phyloP scores from a whole-genome alignment of 1,139 yeast species.

The Saccharomycopsis phalli region DNA sequence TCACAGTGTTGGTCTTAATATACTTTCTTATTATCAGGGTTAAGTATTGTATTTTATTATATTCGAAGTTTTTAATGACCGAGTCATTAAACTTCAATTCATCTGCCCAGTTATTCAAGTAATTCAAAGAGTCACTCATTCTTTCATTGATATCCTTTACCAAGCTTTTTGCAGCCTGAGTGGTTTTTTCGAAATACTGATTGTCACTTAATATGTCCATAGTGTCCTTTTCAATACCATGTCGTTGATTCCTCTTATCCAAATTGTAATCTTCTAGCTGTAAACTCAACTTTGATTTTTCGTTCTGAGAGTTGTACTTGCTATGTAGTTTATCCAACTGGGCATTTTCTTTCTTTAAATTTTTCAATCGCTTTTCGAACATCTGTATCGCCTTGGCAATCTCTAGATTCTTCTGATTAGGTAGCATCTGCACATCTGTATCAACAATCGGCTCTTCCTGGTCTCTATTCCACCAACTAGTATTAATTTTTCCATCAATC shows the following conservation, averaged over 20 bases:
- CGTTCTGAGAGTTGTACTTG: slow-evolving; percentile 1
- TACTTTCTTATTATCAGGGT: slow-evolving; percentile 10
- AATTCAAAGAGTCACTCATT: slow-evolving; percentile 1
- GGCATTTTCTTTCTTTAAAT: slow-evolving; percentile 38
- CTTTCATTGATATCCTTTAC: slow-evolving; percentile 1
- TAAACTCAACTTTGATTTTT: background rate
- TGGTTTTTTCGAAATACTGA: background rate
- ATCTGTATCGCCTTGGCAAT: slow-evolving; percentile 40
- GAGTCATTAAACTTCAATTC: slow-evolving; percentile 16
- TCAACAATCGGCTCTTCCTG: slow-evolving; percentile 24
- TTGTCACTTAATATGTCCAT: background rate
- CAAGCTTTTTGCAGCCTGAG: slow-evolving; percentile 1
- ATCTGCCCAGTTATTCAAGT: slow-evolving; percentile 11
- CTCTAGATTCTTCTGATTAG: slow-evolving; percentile 50
- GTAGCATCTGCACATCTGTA: slow-evolving; percentile 29
- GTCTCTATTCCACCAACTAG: slow-evolving; percentile 56
- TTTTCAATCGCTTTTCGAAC: slow-evolving; percentile 37
- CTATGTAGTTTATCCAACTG: slow-evolving; percentile 35
- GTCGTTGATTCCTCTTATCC: slow-evolving; percentile 10
- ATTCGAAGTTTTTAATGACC: slow-evolving; percentile 13
- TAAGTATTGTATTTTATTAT: slow-evolving; percentile 11
- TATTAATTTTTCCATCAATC: slow-evolving; percentile 46
- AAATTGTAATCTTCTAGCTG: slow-evolving; percentile 19
- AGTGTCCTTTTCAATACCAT: background rate
- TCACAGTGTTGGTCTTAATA: background rate